phyloP scores from a whole-genome alignment of 148 eudicot genomes.

The Arctostaphylos glauca region DNA sequence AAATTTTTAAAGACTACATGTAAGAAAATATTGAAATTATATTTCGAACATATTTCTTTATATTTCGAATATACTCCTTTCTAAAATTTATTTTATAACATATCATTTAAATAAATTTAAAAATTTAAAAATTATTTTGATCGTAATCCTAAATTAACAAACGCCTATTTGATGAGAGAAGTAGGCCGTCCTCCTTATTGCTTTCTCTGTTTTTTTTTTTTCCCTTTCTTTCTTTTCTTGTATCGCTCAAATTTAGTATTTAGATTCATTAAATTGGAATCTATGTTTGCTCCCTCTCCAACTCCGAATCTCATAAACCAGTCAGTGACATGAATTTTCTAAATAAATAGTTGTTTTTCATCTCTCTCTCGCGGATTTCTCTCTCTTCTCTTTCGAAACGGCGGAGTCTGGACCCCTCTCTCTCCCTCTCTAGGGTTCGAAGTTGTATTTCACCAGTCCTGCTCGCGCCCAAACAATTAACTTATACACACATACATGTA shows the following conservation, averaged over 20 bases:
- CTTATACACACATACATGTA: too few relatives aligned
- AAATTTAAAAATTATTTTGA: too few relatives aligned
- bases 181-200: too few relatives aligned
- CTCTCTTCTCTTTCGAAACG: neutral
- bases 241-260: neutral
- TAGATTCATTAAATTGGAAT: neutral
- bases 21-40: too few relatives aligned
- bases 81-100: too few relatives aligned
- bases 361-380: neutral
- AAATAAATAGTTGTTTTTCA: neutral
- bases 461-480: neutral
- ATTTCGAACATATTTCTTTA: too few relatives aligned
- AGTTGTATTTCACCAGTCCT: neutral
- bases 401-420: neutral
- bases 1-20: too few relatives aligned
- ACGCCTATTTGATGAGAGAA: too few relatives aligned
- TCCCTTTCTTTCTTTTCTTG: neutral
- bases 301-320: neutral
- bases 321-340: neutral
- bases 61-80: too few relatives aligned
- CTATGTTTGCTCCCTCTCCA: neutral
- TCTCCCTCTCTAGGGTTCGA: slow-evolving; percentile 4
- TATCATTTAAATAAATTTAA: too few relatives aligned
- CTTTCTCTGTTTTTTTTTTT: too few relatives aligned
- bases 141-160: too few relatives aligned